A percentile compares a stretch with the other conserved stretches of the same genome.
phyloP scores from a whole-genome alignment of 345 rosid species.

The Corchorus olitorius region DNA sequence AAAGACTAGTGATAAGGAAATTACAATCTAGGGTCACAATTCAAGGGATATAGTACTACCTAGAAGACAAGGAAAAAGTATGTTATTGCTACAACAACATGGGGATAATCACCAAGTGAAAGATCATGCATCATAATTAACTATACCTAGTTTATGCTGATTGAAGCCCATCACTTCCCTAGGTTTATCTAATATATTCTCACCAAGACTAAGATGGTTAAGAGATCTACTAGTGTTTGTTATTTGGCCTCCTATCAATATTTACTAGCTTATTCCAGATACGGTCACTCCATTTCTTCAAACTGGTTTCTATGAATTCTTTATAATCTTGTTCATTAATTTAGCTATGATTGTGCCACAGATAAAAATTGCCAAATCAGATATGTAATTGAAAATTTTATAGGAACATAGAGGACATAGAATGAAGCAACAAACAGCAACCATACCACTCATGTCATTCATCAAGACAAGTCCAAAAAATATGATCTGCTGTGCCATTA shows the following conservation, averaged over 20 bases:
- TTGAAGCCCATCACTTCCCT: neutral
- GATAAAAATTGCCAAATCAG: neutral
- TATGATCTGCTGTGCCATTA: conserved; percentile 81
- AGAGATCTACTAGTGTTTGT: neutral
- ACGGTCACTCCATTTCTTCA: neutral
- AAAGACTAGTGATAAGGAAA: too few relatives aligned
- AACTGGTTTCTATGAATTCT: neutral
- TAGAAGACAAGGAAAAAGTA: conserved; percentile 30
- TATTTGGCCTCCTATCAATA: neutral
- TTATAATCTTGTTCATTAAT: neutral
- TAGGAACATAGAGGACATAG: neutral
- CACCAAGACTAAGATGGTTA: conserved; percentile 1
- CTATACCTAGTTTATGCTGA: neutral
- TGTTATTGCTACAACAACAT: conserved; percentile 4
- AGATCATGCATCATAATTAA: neutral
- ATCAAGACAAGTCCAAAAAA: conserved; percentile 72
- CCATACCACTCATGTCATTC: conserved; percentile 97
- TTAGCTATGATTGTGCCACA: conserved; percentile 14
- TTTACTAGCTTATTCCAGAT: neutral
- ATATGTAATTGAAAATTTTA: neutral
- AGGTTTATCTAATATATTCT: neutral
- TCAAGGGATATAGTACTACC: conserved; percentile 99
- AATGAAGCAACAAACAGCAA: conserved; percentile 13
- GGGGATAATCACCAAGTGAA: conserved; percentile 1
- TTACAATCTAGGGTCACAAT: conserved; percentile 77